phyloP scores from a whole-genome alignment of 305 asterid genomes.

The Salvia sclarea region DNA sequence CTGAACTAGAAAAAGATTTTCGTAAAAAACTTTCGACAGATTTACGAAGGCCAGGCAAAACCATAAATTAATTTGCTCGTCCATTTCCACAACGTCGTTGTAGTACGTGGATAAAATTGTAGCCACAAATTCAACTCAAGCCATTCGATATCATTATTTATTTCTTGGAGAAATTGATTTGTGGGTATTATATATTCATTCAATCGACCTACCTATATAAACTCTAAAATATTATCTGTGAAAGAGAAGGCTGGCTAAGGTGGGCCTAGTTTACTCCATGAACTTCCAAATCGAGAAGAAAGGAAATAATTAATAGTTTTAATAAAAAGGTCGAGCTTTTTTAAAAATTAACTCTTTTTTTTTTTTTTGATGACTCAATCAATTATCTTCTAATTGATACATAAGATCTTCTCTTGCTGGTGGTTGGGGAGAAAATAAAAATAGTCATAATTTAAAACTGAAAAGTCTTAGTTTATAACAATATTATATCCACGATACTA shows the following conservation, averaged over 20 bases:
- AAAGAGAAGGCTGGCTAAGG: constrained; percentile 10
- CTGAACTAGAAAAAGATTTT: background rate
- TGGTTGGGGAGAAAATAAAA: constrained; percentile 24
- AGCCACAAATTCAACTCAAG: constrained; percentile 30
- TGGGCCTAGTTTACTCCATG: constrained; percentile 22
- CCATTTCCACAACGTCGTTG: background rate
- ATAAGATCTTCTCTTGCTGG: constrained; percentile 6
- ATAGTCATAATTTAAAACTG: background rate
- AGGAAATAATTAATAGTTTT: background rate
- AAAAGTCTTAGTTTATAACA: background rate
- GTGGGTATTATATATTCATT: background rate
- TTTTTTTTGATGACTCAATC: constrained; percentile 11
- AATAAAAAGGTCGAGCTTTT: constrained; percentile 2
- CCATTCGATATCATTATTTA: background rate
- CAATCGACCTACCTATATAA: constrained; percentile 15
- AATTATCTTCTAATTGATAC: background rate
- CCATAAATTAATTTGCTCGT: constrained; percentile 6
- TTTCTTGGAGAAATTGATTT: background rate
- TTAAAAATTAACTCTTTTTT: background rate
- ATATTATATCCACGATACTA: background rate
- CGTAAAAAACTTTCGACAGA: background rate
- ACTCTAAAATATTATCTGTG: background rate
- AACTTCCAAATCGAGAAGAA: constrained; percentile 18
- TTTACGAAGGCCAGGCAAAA: constrained; percentile 9
- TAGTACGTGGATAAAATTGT: constrained; percentile 25